Evolutionary conservation across 1,284 basidiomycete species (phyloP), one percentile per base, ranked within the genome.

Genomic region (Schizopora paradoxa): DNA sequence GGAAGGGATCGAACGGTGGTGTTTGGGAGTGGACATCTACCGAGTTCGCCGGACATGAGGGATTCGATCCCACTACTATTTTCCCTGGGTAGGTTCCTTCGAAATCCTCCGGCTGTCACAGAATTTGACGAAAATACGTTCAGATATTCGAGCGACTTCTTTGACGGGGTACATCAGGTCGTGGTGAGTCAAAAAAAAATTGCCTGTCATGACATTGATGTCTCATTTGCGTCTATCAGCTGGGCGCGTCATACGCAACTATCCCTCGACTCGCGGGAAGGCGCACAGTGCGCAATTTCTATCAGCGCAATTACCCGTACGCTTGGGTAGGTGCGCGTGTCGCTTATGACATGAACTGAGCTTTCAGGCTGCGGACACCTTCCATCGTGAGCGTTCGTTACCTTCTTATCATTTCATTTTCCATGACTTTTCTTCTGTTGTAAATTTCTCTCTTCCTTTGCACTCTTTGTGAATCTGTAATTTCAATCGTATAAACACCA

Each of bases 1-100:
- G 77, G 2, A 74, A 67, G 60, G 84, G 85, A 21, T 82, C 84
- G 56, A 97, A 98, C 56, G 95, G 95, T 14, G 95, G 95, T 14
- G 86, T 96, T n/a, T 99, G 93, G 92, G 93, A 97, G 68, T 98
- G 94, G 94, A 97, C 95, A 3, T 85, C 83, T 19, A 93, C 91
- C 5, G 54, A 73, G 22, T 78, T 95, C 42, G 78, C 80, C 22
- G 73, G 69, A 29, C 74, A 81, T 54, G 81, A 89, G 2, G 92
- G 91, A 0, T 98, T 86, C 61, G 69, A 73, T 38, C 69, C 80
- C 6, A 91, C 88, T 3, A 67, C 67, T 38, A 62, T 94, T 45
- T 97, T 96, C 61, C 92, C 93, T 21, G 92, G 88, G 75, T 80
- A 56, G 44, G 68, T 56, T n/a, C 35, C 8, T n/a, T 21, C 34